phyloP scores from a whole-genome alignment of 176 grass and related monocot species.

The Oryza brachyantha region DNA sequence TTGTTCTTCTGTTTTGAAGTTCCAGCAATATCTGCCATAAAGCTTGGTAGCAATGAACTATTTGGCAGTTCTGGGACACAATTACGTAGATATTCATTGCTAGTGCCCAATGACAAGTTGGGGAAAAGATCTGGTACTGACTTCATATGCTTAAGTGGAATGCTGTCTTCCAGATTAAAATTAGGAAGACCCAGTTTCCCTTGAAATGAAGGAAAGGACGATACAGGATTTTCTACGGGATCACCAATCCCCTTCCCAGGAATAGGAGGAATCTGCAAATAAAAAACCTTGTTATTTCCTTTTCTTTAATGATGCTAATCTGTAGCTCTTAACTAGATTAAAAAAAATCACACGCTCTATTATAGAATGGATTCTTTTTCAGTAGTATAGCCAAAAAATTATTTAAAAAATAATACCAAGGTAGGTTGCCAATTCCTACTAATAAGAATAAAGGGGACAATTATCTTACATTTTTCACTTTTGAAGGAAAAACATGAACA shows the following conservation, averaged over 20 bases:
- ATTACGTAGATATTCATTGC: slow-evolving; percentile 47
- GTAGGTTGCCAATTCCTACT: not conserved
- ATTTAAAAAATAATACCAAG: not conserved
- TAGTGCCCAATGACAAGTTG: slow-evolving; percentile 51
- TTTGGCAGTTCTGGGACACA: slow-evolving; percentile 74
- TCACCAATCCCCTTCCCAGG: slow-evolving; percentile 48
- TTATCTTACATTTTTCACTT: not conserved
- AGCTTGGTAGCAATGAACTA: slow-evolving; percentile 71
- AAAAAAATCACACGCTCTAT: not conserved
- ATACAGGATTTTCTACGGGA: slow-evolving; percentile 46
- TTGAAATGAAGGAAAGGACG: slow-evolving; percentile 77
- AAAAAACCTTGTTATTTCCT: slow-evolving; percentile 33
- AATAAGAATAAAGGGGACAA: slow-evolving; percentile 29
- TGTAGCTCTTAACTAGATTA: slow-evolving; percentile 2
- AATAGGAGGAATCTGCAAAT: slow-evolving; percentile 66
- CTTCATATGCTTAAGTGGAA: slow-evolving; percentile 57
- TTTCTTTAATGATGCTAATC: not conserved
- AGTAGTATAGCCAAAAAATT: slow-evolving; percentile 6
- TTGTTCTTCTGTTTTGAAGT: slow-evolving; percentile 62
- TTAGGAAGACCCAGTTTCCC: slow-evolving; percentile 85
- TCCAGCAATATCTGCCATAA: slow-evolving; percentile 53
- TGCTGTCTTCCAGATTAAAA: slow-evolving; percentile 61
- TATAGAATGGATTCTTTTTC: slow-evolving; percentile 10
- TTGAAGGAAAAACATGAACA: not conserved
- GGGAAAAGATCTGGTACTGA: slow-evolving; percentile 69